These are phyloP conservation scores for Kuraishia cidri DNA, from an alignment of 805 yeast species.

Conservation along the genomic window DNA sequence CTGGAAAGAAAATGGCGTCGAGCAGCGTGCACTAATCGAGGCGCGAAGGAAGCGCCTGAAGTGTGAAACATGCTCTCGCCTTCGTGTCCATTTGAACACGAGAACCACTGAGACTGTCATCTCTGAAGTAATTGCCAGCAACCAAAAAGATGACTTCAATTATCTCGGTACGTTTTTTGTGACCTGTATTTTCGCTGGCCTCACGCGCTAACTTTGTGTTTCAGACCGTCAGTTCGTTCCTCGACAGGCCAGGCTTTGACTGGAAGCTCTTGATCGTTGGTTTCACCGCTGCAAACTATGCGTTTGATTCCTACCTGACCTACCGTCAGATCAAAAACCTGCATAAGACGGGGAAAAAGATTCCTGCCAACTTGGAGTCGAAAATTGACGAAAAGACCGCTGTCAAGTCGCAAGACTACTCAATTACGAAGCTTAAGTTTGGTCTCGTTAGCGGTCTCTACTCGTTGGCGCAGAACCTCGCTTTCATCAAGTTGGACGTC, in stretches of 20 bases:
- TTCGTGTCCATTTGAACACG: too few relatives aligned
- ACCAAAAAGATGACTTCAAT: too few relatives aligned
- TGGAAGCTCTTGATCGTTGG: conserved; percentile 78
- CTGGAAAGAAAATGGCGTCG: too few relatives aligned
- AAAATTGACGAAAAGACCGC: conserved; percentile 70
- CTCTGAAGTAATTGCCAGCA: too few relatives aligned
- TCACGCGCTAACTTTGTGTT: neutral
- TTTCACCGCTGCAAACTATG: conserved; percentile 64
- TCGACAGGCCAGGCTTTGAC: conserved; percentile 58
- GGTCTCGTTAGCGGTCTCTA: conserved; percentile 45
- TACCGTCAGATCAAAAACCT: conserved; percentile 71
- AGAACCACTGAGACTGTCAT: too few relatives aligned
- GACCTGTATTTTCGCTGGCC: too few relatives aligned
- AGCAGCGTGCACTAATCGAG: too few relatives aligned
- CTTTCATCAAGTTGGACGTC: conserved; percentile 48
- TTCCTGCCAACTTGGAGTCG: conserved; percentile 63
- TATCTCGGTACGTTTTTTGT: too few relatives aligned
- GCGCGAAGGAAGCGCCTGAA: too few relatives aligned
- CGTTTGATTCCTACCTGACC: conserved; percentile 66
- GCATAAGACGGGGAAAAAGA: conserved; percentile 29
- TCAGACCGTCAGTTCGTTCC: neutral
- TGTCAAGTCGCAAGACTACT: conserved; percentile 67
- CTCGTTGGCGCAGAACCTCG: conserved; percentile 45
- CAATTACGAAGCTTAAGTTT: conserved; percentile 70
- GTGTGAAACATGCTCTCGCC: too few relatives aligned